These are phyloP conservation scores for Calycina marina DNA, from an alignment of 2,329 filamentous ascomycete genomes.

Conservation along the genomic window DNA sequence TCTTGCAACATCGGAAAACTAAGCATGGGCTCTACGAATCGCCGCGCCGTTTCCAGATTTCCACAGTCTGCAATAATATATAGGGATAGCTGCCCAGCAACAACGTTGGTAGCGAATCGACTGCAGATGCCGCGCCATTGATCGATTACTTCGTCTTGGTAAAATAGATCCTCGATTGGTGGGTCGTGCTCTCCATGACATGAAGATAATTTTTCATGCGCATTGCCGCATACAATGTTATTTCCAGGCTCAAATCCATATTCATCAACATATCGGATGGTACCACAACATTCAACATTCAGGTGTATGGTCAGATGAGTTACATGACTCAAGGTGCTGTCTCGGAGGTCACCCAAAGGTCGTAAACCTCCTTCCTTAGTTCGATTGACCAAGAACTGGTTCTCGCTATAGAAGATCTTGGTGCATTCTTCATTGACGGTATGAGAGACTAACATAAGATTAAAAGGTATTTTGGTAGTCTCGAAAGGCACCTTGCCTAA, in stretches of 20 bases:
- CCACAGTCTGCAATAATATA: conserved; percentile 4
- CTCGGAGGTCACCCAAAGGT: background rate
- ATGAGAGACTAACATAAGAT: background rate
- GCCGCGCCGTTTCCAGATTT: conserved; percentile 3
- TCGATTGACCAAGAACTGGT: background rate
- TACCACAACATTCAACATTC: background rate
- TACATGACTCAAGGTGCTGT: background rate
- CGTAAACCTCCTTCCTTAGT: background rate
- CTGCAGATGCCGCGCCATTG: conserved; percentile 3
- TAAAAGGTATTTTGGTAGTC: background rate
- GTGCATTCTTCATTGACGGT: background rate
- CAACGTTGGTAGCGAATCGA: conserved; percentile 2
- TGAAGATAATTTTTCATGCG: background rate
- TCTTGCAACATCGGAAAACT: conserved; percentile 2
- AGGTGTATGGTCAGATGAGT: background rate
- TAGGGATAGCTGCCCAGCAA: conserved; percentile 3
- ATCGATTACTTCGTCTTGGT: conserved; percentile 1
- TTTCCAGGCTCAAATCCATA: background rate
- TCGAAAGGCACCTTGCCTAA: background rate
- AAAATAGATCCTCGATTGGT: too few species aligned
- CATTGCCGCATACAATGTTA: background rate
- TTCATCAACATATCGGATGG: background rate
- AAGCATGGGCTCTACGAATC: conserved; percentile 4
- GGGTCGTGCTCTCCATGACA: too few species aligned
- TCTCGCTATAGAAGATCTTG: conserved; percentile 1